Percentiles rank a stretch among this genome's conserved stretches.
Evolutionary conservation across 768 basidiomycete species (phyloP).

Genomic region (Hydnum rufescens): DNA sequence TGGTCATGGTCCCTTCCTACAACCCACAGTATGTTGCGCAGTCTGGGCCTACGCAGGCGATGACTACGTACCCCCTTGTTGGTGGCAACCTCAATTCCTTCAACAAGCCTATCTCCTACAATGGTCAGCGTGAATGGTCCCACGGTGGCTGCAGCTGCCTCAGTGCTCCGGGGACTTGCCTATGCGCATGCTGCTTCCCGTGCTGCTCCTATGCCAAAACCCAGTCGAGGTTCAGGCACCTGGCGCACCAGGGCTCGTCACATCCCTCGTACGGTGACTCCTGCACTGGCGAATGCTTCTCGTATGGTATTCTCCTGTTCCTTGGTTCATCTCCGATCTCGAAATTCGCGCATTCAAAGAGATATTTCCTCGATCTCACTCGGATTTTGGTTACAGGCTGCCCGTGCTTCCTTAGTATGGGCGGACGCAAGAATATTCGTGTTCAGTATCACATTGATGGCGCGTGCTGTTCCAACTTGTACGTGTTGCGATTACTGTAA

Average conservation of each 20-base stretch:
- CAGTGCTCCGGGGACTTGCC: slow-evolving; percentile 14
- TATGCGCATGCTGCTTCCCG: slow-evolving; percentile 23
- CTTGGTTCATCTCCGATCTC: not conserved
- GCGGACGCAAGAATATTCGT: slow-evolving; percentile 1
- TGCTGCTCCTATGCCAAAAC: slow-evolving; percentile 24
- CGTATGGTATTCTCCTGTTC: not conserved
- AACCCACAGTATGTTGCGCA: too few species aligned
- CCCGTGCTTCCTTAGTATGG: slow-evolving; percentile 7
- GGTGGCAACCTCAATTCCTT: slow-evolving; percentile 15
- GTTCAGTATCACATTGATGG: not conserved
- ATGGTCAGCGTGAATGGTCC: slow-evolving; percentile 21
- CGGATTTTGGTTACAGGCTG: too few species aligned
- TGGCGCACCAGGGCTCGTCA: slow-evolving; percentile 20
- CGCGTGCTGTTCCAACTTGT: not conserved
- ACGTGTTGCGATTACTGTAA: too few species aligned
- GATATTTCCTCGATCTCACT: too few species aligned
- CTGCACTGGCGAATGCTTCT: not conserved
- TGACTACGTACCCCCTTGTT: too few species aligned
- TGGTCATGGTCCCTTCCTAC: too few species aligned
- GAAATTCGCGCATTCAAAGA: slow-evolving; percentile 11
- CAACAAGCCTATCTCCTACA: slow-evolving; percentile 13
- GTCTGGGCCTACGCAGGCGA: too few species aligned
- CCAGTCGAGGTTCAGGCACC: slow-evolving; percentile 24
- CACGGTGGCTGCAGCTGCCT: slow-evolving; percentile 14
- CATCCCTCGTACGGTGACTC: slow-evolving; percentile 21